Conservation (phyloP, 2,329 filamentous ascomycete species). For the Nothophaeocryptopus gaeumannii region DNA sequence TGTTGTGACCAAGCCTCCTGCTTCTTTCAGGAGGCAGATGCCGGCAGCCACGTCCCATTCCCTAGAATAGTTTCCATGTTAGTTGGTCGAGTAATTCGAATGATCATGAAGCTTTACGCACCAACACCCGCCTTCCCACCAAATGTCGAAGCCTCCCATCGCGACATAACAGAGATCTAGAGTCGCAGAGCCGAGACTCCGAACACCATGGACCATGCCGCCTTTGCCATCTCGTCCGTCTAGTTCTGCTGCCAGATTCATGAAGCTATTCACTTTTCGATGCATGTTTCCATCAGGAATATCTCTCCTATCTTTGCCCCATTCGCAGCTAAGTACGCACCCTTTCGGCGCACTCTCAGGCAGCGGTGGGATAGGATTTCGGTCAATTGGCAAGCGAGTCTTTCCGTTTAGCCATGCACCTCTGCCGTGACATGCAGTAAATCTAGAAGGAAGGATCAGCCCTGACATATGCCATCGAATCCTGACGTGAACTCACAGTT, state of each 20-base stretch:
- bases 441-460: constrained; percentile 47
- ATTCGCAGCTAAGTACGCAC: constrained; percentile 70
- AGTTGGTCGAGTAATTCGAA: constrained; percentile 5
- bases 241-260: constrained; percentile 70
- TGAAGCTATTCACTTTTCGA: constrained; percentile 70
- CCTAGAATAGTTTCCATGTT: constrained; percentile 19
- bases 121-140: constrained; percentile 69
- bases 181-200: constrained; percentile 70
- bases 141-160: constrained; percentile 71
- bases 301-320: constrained; percentile 69
- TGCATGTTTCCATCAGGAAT: constrained; percentile 64
- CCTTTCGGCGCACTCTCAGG: constrained; percentile 63
- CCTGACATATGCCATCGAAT: no score
- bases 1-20: constrained; percentile 70
- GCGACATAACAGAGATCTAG: constrained; percentile 72
- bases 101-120: constrained; percentile 12
- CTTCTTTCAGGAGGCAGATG: constrained; percentile 69
- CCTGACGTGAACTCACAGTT: constrained; percentile 13
- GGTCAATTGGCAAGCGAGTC: constrained; percentile 61
- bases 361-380: constrained; percentile 61
- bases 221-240: constrained; percentile 63
- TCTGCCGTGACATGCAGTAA: constrained; percentile 62
- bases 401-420: constrained; percentile 69
- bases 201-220: constrained; percentile 75
- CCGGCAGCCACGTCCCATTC: constrained; percentile 80